Percentiles rank a stretch among this genome's conserved stretches.
phyloP scores from a whole-genome alignment of 176 grass and related monocot genomes.

The Eleusine coracana region DNA sequence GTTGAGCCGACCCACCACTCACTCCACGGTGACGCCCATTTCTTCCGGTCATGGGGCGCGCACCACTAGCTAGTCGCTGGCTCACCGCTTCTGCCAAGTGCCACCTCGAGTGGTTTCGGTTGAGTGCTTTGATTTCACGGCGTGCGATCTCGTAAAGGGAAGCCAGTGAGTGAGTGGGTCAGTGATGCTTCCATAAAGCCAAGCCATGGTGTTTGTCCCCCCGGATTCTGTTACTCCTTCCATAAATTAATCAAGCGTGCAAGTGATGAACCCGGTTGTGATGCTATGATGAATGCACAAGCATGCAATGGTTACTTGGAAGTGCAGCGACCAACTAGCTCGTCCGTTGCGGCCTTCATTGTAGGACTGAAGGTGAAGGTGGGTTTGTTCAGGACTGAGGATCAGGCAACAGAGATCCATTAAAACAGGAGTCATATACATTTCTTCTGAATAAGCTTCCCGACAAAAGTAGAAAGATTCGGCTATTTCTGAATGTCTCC shows the following conservation, averaged over 20 bases:
- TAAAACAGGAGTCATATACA: background rate
- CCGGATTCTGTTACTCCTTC: background rate
- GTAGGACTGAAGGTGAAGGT: background rate
- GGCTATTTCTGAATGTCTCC: background rate
- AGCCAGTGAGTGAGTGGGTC: slow-evolving; percentile 15
- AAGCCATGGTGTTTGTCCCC: background rate
- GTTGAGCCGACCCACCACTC: background rate
- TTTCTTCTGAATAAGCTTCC: background rate
- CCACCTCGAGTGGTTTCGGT: background rate
- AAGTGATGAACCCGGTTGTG: background rate
- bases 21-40: slow-evolving; percentile 4
- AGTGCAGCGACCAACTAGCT: background rate
- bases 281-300: background rate
- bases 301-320: background rate
- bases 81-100: background rate
- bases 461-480: background rate
- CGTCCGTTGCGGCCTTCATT: background rate
- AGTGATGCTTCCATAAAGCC: slow-evolving; percentile 47
- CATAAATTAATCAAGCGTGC: background rate
- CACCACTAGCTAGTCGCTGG: slow-evolving; percentile 3
- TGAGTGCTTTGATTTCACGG: background rate
- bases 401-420: background rate
- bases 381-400: background rate
- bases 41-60: background rate
- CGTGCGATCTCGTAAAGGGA: background rate